Base-by-base conservation (phyloP, 768 basidiomycete species). In the Strobilomyces echinocephalus region DNA sequence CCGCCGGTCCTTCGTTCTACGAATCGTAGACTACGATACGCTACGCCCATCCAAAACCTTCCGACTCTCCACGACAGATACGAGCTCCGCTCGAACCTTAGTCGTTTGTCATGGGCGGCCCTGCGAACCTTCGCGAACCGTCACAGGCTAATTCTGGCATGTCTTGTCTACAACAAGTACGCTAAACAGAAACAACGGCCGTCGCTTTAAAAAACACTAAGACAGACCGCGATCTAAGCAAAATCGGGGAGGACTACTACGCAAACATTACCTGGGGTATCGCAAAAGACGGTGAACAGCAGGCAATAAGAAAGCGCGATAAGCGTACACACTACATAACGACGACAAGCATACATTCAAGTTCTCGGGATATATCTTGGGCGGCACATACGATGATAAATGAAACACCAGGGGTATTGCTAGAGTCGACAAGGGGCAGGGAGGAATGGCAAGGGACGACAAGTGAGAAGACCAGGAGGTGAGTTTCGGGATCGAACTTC, bases 341-440 rank as follows among this genome's bases (percentile, higher is more conserved):
- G 21, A 53, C 35, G 38, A 65, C 55, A 52, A 58, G 43, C 48
- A 33, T 63, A 65, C 61, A 66, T 46, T 65, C 30, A 21, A 16
- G 11, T 46, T 49, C 24, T 46, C 33, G 42, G 38, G 41, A 8
- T 51, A 63, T 57, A 55, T 58, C 53, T 57, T 11, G 33, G 33
- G 21, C 49, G 33, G 21, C 49, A 50, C 31, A 54, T 46, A 51
- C 11, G 36, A 28, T 49, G 34, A 28, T 52, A 50, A 49, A 59
- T 52, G 39, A 8, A 43, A 39, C 26, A 20, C 47, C 12, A 31
- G 26, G 34, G 20, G 20, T 53, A 31, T 35, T 28, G 46, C 4
- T 48, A 34, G 1, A 15, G 30, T 40, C n/a, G 36, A 24, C 18
- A 35, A 18, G 30, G 45, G 48, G 30, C 20, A 42, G 15, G 11